Conservation (phyloP, 192 early-diverging fungal species). For the Hyaloraphidium curvatum region DNA sequence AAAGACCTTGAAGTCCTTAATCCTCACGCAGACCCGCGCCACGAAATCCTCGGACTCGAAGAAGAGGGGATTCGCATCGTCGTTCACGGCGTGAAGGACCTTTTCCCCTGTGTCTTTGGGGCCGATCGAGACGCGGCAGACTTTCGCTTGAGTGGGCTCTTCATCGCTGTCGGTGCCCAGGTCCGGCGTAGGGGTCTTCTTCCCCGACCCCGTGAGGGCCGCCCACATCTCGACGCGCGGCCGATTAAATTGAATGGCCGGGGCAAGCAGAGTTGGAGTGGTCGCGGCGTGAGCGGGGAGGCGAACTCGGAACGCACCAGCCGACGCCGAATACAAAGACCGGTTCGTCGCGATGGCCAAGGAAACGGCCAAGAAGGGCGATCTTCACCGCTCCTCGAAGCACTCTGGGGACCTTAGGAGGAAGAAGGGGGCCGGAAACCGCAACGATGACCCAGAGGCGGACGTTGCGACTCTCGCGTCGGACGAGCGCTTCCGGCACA, state of each 20-base stretch:
- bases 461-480: conserved; percentile 12
- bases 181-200: neutral
- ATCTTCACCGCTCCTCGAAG: too few relatives aligned
- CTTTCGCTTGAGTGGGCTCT: neutral
- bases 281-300: neutral
- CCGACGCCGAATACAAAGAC: neutral
- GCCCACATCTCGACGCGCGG: neutral
- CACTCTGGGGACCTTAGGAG: too few relatives aligned
- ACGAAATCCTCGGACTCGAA: conserved; percentile 43
- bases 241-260: neutral
- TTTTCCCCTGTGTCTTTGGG: neutral
- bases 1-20: conserved; percentile 33
- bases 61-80: conserved; percentile 36
- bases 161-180: neutral
- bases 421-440: too few relatives aligned
- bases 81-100: conserved; percentile 27
- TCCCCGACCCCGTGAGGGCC: neutral
- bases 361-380: neutral
- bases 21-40: conserved; percentile 42
- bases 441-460: too few relatives aligned
- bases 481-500: conserved; percentile 59
- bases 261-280: neutral
- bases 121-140: neutral
- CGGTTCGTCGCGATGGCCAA: neutral
- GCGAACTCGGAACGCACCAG: neutral